Evolutionary conservation across 2,329 filamentous ascomycete genomes (phyloP), one percentile per base, ranked within the genome.

Genomic region (Emergomyces africanus): DNA sequence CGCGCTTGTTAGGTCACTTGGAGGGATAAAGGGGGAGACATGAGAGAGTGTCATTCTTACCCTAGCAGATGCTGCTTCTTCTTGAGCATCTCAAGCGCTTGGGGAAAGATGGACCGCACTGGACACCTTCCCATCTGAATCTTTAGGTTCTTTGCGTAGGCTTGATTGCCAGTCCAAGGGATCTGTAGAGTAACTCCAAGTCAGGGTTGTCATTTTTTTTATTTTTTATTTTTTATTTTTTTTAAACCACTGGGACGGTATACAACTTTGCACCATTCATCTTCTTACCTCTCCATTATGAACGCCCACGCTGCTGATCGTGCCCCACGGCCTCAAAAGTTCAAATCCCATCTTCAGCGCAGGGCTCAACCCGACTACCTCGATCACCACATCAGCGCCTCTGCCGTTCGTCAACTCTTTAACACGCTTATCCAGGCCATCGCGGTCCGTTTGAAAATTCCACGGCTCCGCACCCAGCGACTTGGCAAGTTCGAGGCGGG

Each of bases 301-400:
- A 37, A 90, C 87, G 4, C 87, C 87, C 60, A 90, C 87, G 67
- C 85, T 89, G 65, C 83, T 86, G 64, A 90, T 87, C 46, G 80
- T 81, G 5, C 87, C 87, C 75, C 84, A 90, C 1, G 87, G 86
- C 57, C 88, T 79, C 59, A 90, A 70, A 20, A 90, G 71, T 37
- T 90, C 86, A 70, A 85, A 90, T 0, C 82, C 87, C 41, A 84
- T 88, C 66, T 79, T 81, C 68, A 90, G 72, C 1, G 87, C 88
- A 42, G 84, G 81, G 58, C 83, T 84, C 61, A 86, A 74, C 0
- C 87, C 87, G 30, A 90, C 88, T 6, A 89, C 86, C 71, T 91
- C 88, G 64, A 96, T 84, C 1, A 94, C 84, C 20, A 89, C 84
- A 73, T 96, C 91, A 15, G 90, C 90, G 6, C 91, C 91, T 44